Evolutionary conservation across 257 asterid genomes (phyloP).

Genomic region (Capsicum chinense): DNA sequence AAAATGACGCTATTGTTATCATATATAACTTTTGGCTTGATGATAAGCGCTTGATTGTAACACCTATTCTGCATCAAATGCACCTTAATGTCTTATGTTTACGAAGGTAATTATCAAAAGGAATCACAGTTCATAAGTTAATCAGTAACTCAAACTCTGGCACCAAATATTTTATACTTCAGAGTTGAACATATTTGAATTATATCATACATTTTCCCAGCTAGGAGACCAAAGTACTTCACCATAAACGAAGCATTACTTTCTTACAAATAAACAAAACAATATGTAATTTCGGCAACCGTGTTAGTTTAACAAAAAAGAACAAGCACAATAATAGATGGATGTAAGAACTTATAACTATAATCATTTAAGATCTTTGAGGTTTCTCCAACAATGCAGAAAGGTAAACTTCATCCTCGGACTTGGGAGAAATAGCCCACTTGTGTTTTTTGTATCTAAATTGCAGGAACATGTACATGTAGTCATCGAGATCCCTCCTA

Average conservation of each 20-base stretch:
- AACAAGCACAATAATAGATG: neutral
- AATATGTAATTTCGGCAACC: neutral
- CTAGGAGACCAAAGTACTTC: neutral
- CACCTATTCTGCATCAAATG: no score
- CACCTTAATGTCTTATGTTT: no score
- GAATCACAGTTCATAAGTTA: neutral
- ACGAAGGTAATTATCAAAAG: no score
- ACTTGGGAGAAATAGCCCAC: conserved; percentile 77
- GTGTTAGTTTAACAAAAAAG: neutral
- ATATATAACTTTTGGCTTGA: no score
- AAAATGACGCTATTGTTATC: no score
- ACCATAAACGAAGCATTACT: neutral
- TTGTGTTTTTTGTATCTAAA: conserved; percentile 82
- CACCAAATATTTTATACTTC: neutral
- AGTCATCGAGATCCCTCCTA: conserved; percentile 76
- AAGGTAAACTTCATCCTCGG: conserved; percentile 72
- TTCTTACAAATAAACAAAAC: neutral
- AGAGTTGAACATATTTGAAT: neutral
- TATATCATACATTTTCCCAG: neutral
- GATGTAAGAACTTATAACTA: neutral
- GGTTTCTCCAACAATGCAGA: conserved; percentile 92
- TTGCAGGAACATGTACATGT: conserved; percentile 86
- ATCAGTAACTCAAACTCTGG: no score
- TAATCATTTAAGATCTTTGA: conserved; percentile 60
- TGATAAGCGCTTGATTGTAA: no score